Percentiles rank a stretch among this genome's conserved stretches.
phyloP scores from a whole-genome alignment of 2,329 filamentous ascomycete genomes.

The Penicillium sp. region DNA sequence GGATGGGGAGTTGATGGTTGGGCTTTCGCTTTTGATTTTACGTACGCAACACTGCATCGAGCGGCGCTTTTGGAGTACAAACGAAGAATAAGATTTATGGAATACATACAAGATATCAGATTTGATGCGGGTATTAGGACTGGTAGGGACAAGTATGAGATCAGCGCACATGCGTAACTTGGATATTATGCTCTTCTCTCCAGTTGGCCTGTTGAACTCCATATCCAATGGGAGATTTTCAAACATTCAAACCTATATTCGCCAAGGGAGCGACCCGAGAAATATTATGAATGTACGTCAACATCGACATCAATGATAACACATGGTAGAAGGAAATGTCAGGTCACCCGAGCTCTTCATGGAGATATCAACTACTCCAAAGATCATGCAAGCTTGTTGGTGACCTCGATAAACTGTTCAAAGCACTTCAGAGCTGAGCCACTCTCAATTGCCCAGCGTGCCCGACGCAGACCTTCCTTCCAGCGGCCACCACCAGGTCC shows the following conservation, averaged over 20 bases:
- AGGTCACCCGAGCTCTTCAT: neutral
- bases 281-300: neutral
- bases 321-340: neutral
- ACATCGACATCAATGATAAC: neutral
- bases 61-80: slow-evolving; percentile 31
- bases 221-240: neutral
- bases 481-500: slow-evolving; percentile 83
- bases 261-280: neutral
- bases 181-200: neutral
- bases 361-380: slow-evolving; percentile 1
- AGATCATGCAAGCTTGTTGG: slow-evolving; percentile 50
- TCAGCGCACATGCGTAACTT: neutral
- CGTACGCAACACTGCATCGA: slow-evolving; percentile 27
- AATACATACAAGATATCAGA: neutral
- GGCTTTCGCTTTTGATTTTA: slow-evolving; percentile 7
- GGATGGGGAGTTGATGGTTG: slow-evolving; percentile 10
- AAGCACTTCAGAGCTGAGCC: slow-evolving; percentile 82
- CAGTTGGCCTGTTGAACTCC: neutral
- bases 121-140: neutral
- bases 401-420: slow-evolving; percentile 76
- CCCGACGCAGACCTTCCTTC: slow-evolving; percentile 89
- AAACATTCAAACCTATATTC: neutral
- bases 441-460: slow-evolving; percentile 81
- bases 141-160: neutral
- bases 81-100: slow-evolving; percentile 2